Evolutionary conservation across 352 stramenopile species (phyloP), one percentile per base, ranked within the genome.

Genomic region (Globisporangium alternatum): DNA sequence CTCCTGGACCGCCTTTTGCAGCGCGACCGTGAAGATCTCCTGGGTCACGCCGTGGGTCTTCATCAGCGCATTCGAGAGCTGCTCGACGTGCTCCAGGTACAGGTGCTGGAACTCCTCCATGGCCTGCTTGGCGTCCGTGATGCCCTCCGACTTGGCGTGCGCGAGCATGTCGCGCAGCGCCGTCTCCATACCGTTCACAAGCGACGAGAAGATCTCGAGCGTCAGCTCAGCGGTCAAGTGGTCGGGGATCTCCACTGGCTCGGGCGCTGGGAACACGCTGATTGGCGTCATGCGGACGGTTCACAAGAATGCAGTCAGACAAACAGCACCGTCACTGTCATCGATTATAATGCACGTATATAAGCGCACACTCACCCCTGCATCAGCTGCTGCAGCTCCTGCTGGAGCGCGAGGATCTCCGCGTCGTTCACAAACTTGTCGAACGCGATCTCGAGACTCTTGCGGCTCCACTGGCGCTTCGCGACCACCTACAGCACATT

Each of bases 31-130:
- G 66, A 91, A 90, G 56, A 83, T 64, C 67, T 91, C 66, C 53
- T 83, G 76, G 35, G 84, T 77, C 47, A 93, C 75, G 41, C 76
- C 76, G 54, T 90, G 60, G 28, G 75, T 65, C 61, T 90, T 85
- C 80, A 93, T 89, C 22, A 85, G 67, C 35, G 78, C 56, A n/a
- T 78, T 72, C 35, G 80, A 88, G 71, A 90, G 68, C 66, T 87
- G 75, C 72, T 93, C 73, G 2, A 91, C 79, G 52, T 91, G 82
- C 60, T 91, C 84, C 21, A 93, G 57, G 63, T 69, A 93, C 68
- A 93, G 62, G 66, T 79, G 66, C 74, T 90, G 81, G 67, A 90
- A 93, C 57, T 91, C 84, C 43, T 90, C 75, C 81, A 93, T 88
- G 21, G 83, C 84, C 54, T 86, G 80, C 48, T 61, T 56, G 2